Base-by-base conservation (phyloP, 768 basidiomycete species). In the Hygrophorus pudorinus region DNA sequence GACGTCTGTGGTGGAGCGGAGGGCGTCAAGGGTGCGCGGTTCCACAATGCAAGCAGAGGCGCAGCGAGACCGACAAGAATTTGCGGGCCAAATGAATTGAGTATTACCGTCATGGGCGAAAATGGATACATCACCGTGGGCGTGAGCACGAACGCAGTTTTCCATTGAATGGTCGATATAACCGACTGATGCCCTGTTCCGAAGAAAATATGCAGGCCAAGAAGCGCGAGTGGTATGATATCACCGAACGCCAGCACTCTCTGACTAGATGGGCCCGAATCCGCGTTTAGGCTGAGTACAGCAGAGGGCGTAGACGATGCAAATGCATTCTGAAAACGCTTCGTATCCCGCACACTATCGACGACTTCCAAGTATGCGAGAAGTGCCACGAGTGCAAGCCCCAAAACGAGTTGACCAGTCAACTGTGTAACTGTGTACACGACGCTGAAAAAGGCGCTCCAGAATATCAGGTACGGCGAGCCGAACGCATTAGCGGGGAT, bases 161-260 rank as follows among this genome's bases (percentile, higher is more conserved):
- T 96, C 96, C 94, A 99, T 53, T 98, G 94, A 34, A 99, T 76
- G 2, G 88, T 85, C 1, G 89, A 75, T 31, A 98, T 70, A 2
- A 82, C 82, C 1, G 91, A 74, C 62, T 98, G 92, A 55, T 99
- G 96, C 2, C 96, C 94, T 0, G 93, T 97, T 0, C 76, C 69
- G 58, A 85, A 87, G 71, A 93, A 98, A 6, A 75, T 61, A 39
- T 88, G 74, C 31, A 85, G 62, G 0, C 81, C 84, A 9, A 96
- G 68, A 6, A 97, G 71, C 0, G 83, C 82, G 11, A 97, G 59
- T 0, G 83, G 81, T 0, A 77, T 70, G 17, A 85, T 63, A 47
- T 93, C 87, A 5, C 73, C 63, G 59, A 93, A 87, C 6, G 61
- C 60, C 9, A 80, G 51, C 11, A 29, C 17, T 12, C 36, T 13